Percentiles rank a stretch among this genome's conserved stretches.
These are phyloP conservation scores for Neocucurbitaria cava DNA, from an alignment of 2,329 filamentous ascomycete genomes.

Conservation along the genomic window DNA sequence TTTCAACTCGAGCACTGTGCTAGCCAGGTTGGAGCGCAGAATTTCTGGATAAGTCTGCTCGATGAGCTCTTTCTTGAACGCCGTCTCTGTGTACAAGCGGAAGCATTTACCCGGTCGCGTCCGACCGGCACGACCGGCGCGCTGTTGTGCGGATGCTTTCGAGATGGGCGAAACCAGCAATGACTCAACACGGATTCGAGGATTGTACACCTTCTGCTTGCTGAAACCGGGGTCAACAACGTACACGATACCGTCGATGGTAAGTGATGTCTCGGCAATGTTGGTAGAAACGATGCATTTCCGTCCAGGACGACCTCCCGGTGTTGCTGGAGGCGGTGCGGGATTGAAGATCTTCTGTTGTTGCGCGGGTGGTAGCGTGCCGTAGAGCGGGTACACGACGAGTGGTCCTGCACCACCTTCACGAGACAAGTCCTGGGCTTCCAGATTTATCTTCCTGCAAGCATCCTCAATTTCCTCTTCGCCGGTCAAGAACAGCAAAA, in stretches of 20 bases:
- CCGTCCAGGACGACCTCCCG: slow-evolving; percentile 84
- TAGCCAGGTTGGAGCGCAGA: slow-evolving; percentile 89
- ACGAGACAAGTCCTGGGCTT: slow-evolving; percentile 88
- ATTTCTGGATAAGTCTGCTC: slow-evolving; percentile 98
- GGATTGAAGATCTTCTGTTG: slow-evolving; percentile 96
- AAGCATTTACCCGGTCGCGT: slow-evolving; percentile 98
- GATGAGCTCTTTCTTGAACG: slow-evolving; percentile 97
- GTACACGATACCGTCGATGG: slow-evolving; percentile 98
- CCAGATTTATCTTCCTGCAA: slow-evolving; percentile 86
- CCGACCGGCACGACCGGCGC: slow-evolving; percentile 98
- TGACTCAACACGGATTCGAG: slow-evolving; percentile 93
- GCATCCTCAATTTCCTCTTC: slow-evolving; percentile 99
- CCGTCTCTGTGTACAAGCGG: slow-evolving; percentile 90
- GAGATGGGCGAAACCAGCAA: slow-evolving; percentile 97
- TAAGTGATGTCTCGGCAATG: slow-evolving; percentile 96
- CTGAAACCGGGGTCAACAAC: slow-evolving; percentile 99
- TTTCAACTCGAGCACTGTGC: slow-evolving; percentile 94
- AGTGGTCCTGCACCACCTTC: slow-evolving; percentile 92
- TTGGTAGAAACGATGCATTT: slow-evolving; percentile 96
- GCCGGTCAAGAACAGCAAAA: slow-evolving; percentile 92
- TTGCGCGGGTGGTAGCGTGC: slow-evolving; percentile 87
- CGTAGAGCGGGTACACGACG: slow-evolving; percentile 91
- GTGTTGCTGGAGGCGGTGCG: slow-evolving; percentile 74
- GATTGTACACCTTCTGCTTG: slow-evolving; percentile 99
- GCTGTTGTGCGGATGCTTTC: slow-evolving; percentile 94